Evolutionary conservation across 2,329 filamentous ascomycete species (phyloP).

Genomic region (Trichoderma simmonsii): DNA sequence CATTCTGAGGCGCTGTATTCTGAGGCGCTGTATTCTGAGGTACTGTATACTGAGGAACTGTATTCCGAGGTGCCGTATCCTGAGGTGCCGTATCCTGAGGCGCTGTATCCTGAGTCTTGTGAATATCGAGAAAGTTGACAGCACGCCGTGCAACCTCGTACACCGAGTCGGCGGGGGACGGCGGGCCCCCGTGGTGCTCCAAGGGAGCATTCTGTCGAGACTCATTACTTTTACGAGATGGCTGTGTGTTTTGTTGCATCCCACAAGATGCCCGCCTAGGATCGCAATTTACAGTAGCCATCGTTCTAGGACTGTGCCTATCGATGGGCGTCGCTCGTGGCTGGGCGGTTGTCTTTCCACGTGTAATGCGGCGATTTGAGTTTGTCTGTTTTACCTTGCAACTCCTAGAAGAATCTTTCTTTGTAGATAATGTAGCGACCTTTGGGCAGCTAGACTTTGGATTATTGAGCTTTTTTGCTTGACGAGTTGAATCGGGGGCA

Average conservation of each 20-base stretch:
- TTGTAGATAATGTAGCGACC: neutral
- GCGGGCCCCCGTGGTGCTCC: neutral
- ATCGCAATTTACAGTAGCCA: neutral
- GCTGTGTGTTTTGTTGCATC: neutral
- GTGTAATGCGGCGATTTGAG: neutral
- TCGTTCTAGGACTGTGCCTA: neutral
- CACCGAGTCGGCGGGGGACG: neutral
- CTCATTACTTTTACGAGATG: neutral
- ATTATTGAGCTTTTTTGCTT: neutral
- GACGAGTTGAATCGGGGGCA: neutral
- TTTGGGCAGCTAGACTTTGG: neutral
- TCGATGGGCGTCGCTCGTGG: neutral
- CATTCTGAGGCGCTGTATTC: too few species aligned
- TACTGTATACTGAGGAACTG: too few species aligned
- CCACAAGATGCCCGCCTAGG: neutral
- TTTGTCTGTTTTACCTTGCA: neutral
- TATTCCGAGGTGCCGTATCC: too few species aligned
- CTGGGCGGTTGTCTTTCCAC: neutral
- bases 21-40: too few species aligned
- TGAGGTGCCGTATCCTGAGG: too few species aligned
- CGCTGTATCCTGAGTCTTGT: neutral
- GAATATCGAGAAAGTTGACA: neutral
- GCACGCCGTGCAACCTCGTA: neutral
- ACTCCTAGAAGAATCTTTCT: neutral
- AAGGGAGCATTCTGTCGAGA: neutral